phyloP scores from a whole-genome alignment of 2,329 filamentous ascomycete species.

The Fusarium compactum region DNA sequence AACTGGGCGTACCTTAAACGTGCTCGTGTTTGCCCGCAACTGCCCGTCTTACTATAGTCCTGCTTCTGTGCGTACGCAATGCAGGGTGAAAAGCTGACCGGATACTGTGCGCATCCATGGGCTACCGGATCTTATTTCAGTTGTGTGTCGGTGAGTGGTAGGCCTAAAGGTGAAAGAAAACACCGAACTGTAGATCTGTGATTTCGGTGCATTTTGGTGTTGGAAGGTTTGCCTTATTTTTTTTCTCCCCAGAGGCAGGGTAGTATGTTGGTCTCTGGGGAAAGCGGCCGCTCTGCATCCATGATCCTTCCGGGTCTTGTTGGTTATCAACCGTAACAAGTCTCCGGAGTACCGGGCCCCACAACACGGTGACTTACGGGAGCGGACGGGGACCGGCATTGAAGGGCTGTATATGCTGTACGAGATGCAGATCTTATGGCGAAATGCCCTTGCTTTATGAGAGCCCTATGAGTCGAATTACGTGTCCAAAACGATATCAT shows the following conservation, averaged over 20 bases:
- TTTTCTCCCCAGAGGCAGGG: not conserved
- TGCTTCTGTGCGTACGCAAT: not conserved
- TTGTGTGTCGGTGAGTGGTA: not conserved
- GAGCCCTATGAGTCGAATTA: not conserved
- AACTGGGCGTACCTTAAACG: not conserved
- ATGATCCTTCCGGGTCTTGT: not conserved
- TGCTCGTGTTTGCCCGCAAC: not conserved
- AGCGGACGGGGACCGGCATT: not conserved
- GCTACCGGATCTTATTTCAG: not conserved
- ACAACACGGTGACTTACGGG: not conserved
- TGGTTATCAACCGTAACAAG: not conserved
- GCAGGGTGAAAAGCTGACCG: conserved; percentile 11
- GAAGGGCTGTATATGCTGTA: not conserved
- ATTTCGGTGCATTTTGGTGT: not conserved
- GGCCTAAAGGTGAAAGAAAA: not conserved
- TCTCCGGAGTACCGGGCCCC: not conserved
- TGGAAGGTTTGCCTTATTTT: not conserved
- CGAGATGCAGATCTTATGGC: not conserved
- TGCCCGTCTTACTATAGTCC: not conserved
- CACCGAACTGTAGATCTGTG: not conserved
- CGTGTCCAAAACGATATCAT: not conserved
- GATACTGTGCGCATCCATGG: not conserved
- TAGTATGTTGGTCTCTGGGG: not conserved
- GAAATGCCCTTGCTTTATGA: not conserved
- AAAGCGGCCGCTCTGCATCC: not conserved